These are phyloP conservation scores for Biscogniauxia mediterranea DNA, from an alignment of 2,329 filamentous ascomycete species.

Conservation along the genomic window DNA sequence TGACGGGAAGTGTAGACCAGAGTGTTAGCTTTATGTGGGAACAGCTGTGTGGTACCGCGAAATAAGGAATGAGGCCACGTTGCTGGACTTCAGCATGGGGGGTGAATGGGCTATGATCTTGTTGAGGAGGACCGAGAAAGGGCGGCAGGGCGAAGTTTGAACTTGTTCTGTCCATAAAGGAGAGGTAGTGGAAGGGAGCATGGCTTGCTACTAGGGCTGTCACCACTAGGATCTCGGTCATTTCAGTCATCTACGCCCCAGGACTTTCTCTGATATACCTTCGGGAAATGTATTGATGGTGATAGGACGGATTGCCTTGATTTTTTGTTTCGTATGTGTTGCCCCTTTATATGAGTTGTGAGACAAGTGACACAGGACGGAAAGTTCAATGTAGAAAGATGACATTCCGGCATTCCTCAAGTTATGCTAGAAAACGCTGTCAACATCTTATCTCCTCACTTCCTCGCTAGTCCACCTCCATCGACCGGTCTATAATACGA, in stretches of 20 bases:
- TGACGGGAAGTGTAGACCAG: constrained; percentile 15
- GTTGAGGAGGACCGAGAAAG: constrained; percentile 27
- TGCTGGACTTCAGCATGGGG: constrained; percentile 29
- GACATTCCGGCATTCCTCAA: background rate
- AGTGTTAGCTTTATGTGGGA: too few species aligned
- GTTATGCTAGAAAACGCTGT: too few species aligned
- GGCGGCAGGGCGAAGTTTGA: constrained; percentile 33
- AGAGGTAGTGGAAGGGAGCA: constrained; percentile 34
- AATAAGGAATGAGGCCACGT: constrained; percentile 1
- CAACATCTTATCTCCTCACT: too few species aligned
- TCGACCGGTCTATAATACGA: background rate
- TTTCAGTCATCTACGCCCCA: background rate
- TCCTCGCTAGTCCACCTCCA: background rate
- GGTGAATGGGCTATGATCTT: constrained; percentile 30
- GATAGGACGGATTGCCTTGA: background rate
- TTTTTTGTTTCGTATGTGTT: background rate
- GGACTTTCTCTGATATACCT: background rate
- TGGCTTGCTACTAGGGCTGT: constrained; percentile 40
- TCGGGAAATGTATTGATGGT: background rate
- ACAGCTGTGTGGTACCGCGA: constrained; percentile 28
- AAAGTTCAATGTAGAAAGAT: background rate
- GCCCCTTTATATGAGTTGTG: background rate
- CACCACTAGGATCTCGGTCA: constrained; percentile 35
- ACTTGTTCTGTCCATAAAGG: constrained; percentile 30
- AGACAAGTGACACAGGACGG: background rate